Percentiles rank a stretch among this genome's conserved stretches.
phyloP scores from a whole-genome alignment of 768 basidiomycete genomes.

The Tylopilus vinaceipallidus region DNA sequence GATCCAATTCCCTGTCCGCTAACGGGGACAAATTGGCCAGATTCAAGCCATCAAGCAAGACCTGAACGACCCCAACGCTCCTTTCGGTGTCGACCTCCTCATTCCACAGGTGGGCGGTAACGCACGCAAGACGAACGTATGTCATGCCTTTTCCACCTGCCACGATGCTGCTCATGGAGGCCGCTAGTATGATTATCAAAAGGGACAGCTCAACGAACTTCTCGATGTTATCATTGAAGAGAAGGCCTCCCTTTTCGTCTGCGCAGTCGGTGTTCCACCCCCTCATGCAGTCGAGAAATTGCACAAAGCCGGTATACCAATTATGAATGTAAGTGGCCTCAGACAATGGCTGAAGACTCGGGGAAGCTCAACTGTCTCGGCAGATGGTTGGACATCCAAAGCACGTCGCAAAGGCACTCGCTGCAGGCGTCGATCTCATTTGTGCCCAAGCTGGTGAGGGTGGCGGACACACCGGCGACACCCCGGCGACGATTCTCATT shows the following conservation, averaged over 20 bases:
- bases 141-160: constrained; percentile 9
- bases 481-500: constrained; percentile 82
- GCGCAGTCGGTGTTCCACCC: constrained; percentile 86
- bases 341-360: background rate
- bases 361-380: background rate
- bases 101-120: constrained; percentile 84
- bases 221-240: constrained; percentile 93
- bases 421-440: constrained; percentile 85
- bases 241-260: constrained; percentile 85
- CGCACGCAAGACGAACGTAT: constrained; percentile 89
- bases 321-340: constrained; percentile 68
- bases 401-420: constrained; percentile 78
- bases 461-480: constrained; percentile 85
- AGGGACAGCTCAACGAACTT: constrained; percentile 79
- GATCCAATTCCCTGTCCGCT: background rate
- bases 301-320: constrained; percentile 79
- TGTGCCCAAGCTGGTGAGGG: constrained; percentile 95
- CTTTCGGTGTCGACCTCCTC: constrained; percentile 91
- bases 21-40: constrained; percentile 34
- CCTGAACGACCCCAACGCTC: constrained; percentile 69
- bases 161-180: background rate
- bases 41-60: constrained; percentile 71
- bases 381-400: constrained; percentile 95
- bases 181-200: constrained; percentile 79
- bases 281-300: constrained; percentile 74